These are phyloP conservation scores for Linnemannia exigua DNA, from an alignment of 192 early-diverging fungal genomes.

Conservation along the genomic window DNA sequence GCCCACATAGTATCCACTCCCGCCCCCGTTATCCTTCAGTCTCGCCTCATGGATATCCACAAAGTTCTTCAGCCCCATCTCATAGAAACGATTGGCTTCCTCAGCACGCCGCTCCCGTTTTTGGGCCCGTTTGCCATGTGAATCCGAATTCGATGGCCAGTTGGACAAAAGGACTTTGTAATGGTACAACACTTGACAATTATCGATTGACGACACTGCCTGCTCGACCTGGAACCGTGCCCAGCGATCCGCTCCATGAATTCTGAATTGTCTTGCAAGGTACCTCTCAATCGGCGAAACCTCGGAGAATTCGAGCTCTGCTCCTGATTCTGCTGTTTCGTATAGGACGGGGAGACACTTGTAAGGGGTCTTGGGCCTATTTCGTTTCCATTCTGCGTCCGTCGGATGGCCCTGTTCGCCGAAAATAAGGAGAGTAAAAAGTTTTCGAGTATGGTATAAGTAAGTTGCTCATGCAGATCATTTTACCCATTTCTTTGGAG, in stretches of 20 bases:
- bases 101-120: background rate
- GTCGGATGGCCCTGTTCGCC: background rate
- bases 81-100: background rate
- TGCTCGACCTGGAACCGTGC: conserved; percentile 11
- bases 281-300: conserved; percentile 47
- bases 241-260: conserved; percentile 19
- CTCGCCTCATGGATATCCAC: conserved; percentile 10
- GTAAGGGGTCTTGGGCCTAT: conserved; percentile 8
- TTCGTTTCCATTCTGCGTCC: background rate
- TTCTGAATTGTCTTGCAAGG: conserved; percentile 38
- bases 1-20: conserved; percentile 39
- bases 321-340: conserved; percentile 29
- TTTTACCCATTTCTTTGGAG: too few relatives aligned
- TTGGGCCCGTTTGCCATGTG: too few relatives aligned
- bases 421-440: background rate
- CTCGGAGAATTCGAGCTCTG: conserved; percentile 36
- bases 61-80: background rate
- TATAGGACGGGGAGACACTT: conserved; percentile 13
- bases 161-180: background rate
- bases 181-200: background rate
- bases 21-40: conserved; percentile 1
- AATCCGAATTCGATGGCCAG: background rate
- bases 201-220: conserved; percentile 38
- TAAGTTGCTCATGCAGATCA: too few relatives aligned
- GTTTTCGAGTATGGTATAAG: background rate